Percentiles rank a stretch among this genome's conserved stretches.
These are phyloP conservation scores for Neospermospora avenae DNA, from an alignment of 2,329 filamentous ascomycete species.

Conservation along the genomic window DNA sequence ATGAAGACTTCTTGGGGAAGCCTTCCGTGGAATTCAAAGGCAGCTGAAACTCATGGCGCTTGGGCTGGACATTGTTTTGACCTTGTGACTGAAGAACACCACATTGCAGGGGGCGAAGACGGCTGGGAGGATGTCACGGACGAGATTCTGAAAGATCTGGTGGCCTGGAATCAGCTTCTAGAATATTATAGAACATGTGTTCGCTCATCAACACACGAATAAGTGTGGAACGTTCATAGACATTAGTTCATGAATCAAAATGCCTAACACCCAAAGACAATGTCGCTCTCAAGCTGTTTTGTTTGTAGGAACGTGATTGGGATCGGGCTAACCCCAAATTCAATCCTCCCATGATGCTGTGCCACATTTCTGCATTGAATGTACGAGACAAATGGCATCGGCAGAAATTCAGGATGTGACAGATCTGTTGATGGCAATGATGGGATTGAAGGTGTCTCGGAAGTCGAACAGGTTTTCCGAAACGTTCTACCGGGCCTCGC, in stretches of 20 bases:
- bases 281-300: constrained; percentile 16
- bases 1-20: not conserved
- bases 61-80: constrained; percentile 15
- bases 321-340: too few species aligned
- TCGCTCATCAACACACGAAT: too few species aligned
- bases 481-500: not conserved
- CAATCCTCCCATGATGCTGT: too few species aligned
- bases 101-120: not conserved
- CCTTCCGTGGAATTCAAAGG: too few species aligned
- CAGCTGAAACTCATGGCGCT: not conserved
- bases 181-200: too few species aligned
- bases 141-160: not conserved
- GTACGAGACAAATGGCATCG: too few species aligned
- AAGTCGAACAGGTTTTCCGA: constrained; percentile 5
- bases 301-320: too few species aligned
- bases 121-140: not conserved
- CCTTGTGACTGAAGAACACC: constrained; percentile 1
- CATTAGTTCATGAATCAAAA: constrained; percentile 12
- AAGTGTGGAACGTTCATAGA: constrained; percentile 18
- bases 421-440: constrained; percentile 12
- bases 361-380: too few species aligned
- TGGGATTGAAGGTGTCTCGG: constrained; percentile 9
- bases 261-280: constrained; percentile 13
- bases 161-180: not conserved
- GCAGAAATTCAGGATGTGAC: constrained; percentile 15